phyloP scores from a whole-genome alignment of 352 stramenopile species.

The Plasmopara viticola region DNA sequence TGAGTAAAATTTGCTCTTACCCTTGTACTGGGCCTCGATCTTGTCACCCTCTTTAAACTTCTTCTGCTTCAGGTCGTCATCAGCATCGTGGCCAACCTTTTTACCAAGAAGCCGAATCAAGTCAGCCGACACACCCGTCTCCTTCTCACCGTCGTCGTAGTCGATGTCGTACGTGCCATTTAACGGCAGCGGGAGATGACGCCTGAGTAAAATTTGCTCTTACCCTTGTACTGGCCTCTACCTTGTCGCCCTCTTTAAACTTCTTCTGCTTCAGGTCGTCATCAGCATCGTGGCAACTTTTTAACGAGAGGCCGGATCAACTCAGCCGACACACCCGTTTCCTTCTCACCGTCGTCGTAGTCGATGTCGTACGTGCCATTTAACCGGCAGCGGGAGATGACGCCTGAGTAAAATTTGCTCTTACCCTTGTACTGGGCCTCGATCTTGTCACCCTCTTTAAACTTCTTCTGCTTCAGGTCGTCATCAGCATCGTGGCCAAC shows the following conservation, averaged over 20 bases:
- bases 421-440: no score
- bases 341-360: no score
- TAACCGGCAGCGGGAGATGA: no score
- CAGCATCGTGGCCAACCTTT: no score
- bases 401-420: no score
- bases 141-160: conserved; percentile 32
- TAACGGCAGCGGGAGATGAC: conserved; percentile 35
- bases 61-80: neutral
- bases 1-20: no score
- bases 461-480: conserved; percentile 6
- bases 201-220: conserved; percentile 47
- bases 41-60: conserved; percentile 1
- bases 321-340: neutral
- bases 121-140: neutral
- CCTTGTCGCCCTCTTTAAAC: conserved; percentile 45
- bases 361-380: no score
- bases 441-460: no score
- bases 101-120: conserved; percentile 3
- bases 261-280: conserved; percentile 44
- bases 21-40: no score
- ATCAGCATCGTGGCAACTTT: no score
- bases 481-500: no score
- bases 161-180: conserved; percentile 75
- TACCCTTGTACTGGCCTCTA: conserved; percentile 57
- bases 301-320: neutral